These are phyloP conservation scores for Fraxinus americana DNA, from an alignment of 257 asterid genomes.

Conservation along the genomic window DNA sequence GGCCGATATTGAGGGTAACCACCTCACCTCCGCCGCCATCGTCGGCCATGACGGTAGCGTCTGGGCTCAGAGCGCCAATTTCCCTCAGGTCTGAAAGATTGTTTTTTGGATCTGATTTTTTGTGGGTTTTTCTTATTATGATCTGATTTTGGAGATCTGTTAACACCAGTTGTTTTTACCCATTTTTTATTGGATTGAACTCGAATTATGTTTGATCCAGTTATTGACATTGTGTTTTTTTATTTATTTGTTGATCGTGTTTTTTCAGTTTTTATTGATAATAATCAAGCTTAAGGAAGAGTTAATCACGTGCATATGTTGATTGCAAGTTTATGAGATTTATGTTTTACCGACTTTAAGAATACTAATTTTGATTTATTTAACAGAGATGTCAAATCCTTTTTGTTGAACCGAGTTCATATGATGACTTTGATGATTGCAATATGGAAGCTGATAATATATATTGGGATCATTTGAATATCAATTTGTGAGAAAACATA, in stretches of 20 bases:
- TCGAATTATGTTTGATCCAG: not conserved
- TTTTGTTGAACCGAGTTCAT: not conserved
- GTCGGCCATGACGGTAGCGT: slow-evolving; percentile 44
- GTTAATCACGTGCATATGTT: not conserved
- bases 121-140: not conserved
- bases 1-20: slow-evolving; percentile 40
- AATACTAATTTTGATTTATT: too few relatives aligned
- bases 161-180: not conserved
- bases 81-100: slow-evolving; percentile 40
- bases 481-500: too few relatives aligned
- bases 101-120: not conserved
- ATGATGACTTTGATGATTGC: not conserved
- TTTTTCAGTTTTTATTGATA: not conserved
- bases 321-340: not conserved
- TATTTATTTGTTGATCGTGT: not conserved
- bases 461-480: not conserved
- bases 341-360: too few relatives aligned
- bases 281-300: not conserved
- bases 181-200: not conserved
- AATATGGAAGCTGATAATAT: not conserved
- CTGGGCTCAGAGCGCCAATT: slow-evolving; percentile 49
- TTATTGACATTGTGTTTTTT: too few relatives aligned
- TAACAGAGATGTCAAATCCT: not conserved
- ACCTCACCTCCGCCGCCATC: slow-evolving; percentile 46
- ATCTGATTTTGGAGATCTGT: not conserved